phyloP scores from a whole-genome alignment of 2,329 filamentous ascomycete genomes.

The Eutypa lata region DNA sequence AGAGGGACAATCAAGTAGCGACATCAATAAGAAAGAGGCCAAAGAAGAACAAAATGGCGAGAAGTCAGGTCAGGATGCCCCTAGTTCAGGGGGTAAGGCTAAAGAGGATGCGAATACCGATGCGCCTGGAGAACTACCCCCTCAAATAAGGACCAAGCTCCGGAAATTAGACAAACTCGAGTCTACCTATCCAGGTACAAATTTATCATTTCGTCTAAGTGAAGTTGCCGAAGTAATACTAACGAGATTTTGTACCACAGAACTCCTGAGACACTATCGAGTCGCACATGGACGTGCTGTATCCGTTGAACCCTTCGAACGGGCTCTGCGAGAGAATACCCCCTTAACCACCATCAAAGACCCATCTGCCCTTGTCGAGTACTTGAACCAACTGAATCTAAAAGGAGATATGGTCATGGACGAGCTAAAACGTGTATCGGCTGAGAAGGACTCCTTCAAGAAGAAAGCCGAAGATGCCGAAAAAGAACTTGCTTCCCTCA shows the following conservation, averaged over 20 bases:
- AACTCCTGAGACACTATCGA: slow-evolving; percentile 86
- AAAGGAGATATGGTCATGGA: slow-evolving; percentile 93
- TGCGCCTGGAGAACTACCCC: slow-evolving; percentile 56
- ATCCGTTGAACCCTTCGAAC: slow-evolving; percentile 90
- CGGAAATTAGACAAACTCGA: slow-evolving; percentile 89
- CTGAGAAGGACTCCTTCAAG: slow-evolving; percentile 76
- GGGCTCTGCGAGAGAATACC: slow-evolving; percentile 85
- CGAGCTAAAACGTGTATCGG: slow-evolving; percentile 82
- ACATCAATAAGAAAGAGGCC: slow-evolving; percentile 13
- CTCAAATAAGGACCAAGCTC: slow-evolving; percentile 72
- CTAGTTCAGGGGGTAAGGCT: slow-evolving; percentile 17
- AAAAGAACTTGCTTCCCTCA: slow-evolving; percentile 57
- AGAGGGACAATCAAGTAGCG: slow-evolving; percentile 6
- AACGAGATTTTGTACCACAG: slow-evolving; percentile 38
- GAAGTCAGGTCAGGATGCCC: slow-evolving; percentile 4
- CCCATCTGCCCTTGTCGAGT: slow-evolving; percentile 80
- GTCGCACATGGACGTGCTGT: slow-evolving; percentile 84
- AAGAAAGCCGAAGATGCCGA: slow-evolving; percentile 71
- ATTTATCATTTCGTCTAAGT: not conserved
- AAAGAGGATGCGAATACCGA: slow-evolving; percentile 13
- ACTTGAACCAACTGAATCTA: slow-evolving; percentile 79
- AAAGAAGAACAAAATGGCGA: slow-evolving; percentile 7
- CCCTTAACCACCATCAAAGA: slow-evolving; percentile 86
- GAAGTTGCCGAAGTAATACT: slow-evolving; percentile 4
- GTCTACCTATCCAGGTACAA: slow-evolving; percentile 74